phyloP scores from a whole-genome alignment of 139 green algal genomes.

The Chlamydomonas sphaeroides region DNA sequence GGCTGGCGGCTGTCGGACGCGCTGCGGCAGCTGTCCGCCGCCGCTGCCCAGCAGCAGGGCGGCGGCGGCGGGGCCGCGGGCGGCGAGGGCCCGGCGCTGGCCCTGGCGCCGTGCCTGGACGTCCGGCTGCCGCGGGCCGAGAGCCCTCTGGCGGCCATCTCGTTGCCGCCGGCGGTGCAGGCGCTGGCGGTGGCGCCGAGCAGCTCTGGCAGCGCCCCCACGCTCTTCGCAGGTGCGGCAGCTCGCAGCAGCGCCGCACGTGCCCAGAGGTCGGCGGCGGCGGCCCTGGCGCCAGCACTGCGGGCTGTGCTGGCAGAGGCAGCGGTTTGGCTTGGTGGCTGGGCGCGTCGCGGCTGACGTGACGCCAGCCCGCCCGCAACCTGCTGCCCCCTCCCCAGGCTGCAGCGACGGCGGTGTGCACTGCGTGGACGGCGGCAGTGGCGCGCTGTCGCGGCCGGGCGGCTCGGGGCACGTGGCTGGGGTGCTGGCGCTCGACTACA shows the following conservation, averaged over 20 bases:
- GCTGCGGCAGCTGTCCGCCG: neutral
- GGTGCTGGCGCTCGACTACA: conserved; percentile 39
- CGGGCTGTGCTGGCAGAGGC: too few relatives aligned
- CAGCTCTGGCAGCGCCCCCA: too few relatives aligned
- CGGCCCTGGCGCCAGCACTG: too few relatives aligned
- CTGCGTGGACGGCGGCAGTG: neutral
- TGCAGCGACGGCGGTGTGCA: conserved; percentile 33
- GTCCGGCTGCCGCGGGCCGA: conserved; percentile 27
- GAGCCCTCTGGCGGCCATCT: conserved; percentile 13
- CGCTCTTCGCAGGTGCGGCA: neutral
- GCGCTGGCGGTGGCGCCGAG: conserved; percentile 7
- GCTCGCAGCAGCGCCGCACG: too few relatives aligned
- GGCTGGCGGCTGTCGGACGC: conserved; percentile 34
- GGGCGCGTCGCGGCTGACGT: too few relatives aligned
- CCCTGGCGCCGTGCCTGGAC: neutral
- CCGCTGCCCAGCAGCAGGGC: neutral
- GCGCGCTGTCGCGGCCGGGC: neutral
- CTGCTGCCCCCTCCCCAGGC: conserved; percentile 1
- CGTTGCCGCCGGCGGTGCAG: conserved; percentile 37
- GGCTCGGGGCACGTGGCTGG: conserved; percentile 20
- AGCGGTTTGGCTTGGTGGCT: too few relatives aligned
- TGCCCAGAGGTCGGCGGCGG: too few relatives aligned
- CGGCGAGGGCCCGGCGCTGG: neutral
- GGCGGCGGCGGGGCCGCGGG: neutral
- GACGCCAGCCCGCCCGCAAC: too few relatives aligned